phyloP scores from a whole-genome alignment of 2,329 filamentous ascomycete genomes.

The Lachnellula hyalina region DNA sequence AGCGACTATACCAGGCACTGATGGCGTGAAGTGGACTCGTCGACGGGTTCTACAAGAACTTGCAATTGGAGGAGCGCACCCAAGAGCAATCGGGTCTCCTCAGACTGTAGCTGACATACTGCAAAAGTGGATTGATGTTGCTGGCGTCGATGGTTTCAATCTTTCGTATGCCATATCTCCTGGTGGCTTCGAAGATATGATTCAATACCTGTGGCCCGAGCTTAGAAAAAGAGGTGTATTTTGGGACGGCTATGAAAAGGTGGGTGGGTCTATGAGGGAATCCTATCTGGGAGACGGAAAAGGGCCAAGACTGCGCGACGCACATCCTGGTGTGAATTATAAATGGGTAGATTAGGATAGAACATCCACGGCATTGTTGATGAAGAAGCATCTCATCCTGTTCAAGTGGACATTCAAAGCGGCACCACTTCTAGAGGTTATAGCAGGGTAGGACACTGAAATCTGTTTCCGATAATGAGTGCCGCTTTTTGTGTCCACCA shows the following conservation, averaged over 20 bases:
- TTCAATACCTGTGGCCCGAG: conserved; percentile 59
- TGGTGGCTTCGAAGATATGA: conserved; percentile 60
- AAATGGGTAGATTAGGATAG: conserved; percentile 30
- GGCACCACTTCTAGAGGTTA: no score
- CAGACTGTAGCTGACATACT: conserved; percentile 3
- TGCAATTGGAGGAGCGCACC: conserved; percentile 3
- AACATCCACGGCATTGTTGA: no score
- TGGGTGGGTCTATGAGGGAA: conserved; percentile 53
- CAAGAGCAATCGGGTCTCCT: conserved; percentile 1
- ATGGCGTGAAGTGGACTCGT: conserved; percentile 2
- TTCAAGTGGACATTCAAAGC: no score
- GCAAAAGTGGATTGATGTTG: conserved; percentile 2
- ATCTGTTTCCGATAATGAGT: no score
- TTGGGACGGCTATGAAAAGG: conserved; percentile 42
- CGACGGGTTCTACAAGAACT: conserved; percentile 4
- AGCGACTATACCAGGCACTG: not conserved
- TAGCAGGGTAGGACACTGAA: no score
- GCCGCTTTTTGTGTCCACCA: no score
- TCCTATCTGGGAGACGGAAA: conserved; percentile 50
- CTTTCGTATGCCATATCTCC: conserved; percentile 32
- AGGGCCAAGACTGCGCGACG: conserved; percentile 42
- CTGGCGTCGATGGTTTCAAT: conserved; percentile 7
- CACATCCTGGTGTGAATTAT: conserved; percentile 42
- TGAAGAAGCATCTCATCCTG: no score
- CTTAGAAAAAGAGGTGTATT: conserved; percentile 53